Conservation (phyloP, 306 rosid genomes). For the Cyclanthera cordifolia region DNA sequence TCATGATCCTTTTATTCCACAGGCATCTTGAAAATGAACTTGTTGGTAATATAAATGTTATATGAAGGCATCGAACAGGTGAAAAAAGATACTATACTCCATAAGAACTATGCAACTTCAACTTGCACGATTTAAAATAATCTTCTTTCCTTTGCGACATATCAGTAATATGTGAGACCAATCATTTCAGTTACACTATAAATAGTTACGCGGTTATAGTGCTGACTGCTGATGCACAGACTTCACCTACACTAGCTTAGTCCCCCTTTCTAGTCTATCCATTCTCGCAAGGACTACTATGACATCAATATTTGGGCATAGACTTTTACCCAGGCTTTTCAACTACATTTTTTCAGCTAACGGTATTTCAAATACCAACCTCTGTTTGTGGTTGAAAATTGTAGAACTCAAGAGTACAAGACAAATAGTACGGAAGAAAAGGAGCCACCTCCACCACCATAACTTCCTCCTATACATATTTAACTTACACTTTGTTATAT, state of each 20-base stretch:
- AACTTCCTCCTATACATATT: not conserved
- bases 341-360: not conserved
- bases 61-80: not conserved
- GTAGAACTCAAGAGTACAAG: not conserved
- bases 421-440: not conserved
- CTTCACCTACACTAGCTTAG: not conserved
- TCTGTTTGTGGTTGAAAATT: not conserved
- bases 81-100: not conserved
- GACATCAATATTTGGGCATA: not conserved
- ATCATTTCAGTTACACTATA: not conserved
- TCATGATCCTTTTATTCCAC: not conserved
- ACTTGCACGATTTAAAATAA: too few relatives aligned
- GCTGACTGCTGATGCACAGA: not conserved
- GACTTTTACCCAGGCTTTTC: not conserved
- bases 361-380: not conserved
- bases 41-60: not conserved
- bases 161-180: not conserved
- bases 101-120: too few relatives aligned
- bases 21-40: not conserved
- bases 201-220: not conserved
- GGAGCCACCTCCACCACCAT: not conserved
- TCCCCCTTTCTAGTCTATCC: not conserved
- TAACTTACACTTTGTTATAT: not conserved
- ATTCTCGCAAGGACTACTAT: not conserved
- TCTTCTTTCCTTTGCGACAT: not conserved